Base-by-base conservation (phyloP, 148 eudicot genomes). In the Cornus suecica region DNA sequence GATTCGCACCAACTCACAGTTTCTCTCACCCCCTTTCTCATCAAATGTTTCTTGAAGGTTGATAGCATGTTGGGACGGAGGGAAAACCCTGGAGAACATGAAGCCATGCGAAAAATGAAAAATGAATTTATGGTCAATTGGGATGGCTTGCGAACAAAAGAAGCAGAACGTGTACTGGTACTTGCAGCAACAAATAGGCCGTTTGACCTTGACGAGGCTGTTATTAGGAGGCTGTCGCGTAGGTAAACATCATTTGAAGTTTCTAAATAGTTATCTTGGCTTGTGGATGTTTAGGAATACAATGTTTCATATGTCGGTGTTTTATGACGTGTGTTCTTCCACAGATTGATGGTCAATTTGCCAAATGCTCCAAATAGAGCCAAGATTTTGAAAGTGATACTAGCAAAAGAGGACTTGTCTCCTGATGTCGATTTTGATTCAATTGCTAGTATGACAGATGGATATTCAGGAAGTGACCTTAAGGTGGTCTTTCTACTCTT, bases 401-500 rank as follows among this genome's bases (percentile, higher is more conserved):
- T 95, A 78, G 90, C 97, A 8, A 93, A 95, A 77, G 99, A 95
- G 81, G 99, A 95, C 41, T 80, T 95, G 76, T 85, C 97, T 48
- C 81, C 94, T 52, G 88, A 83, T 82, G 86, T 93, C 52, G 97
- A 93, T 82, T 78, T 92, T 76, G 97, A 91, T 81, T 84, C 90
- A 68, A 70, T 95, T 83, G 99, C 99, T 65, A 91, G 80, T 83
- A 82, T 95, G 87, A 92, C 99, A 16, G 99, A 93, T 74, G 99
- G 99, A 74, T 95, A 95, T 74, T 95, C 99, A 56, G 99, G 99
- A 80, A 95, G 99, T 83, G 99, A 95, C 76, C 93, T 95, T 48
- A 95, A 95, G 97, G 99, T 95, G 73, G 61, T 65, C 26, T 71
- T 25, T 52, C 22, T 66, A 32, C 11, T 69, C 65, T 63, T 51